Evolutionary conservation across 139 green algal genomes (phyloP), one percentile per base, ranked within the genome.

Genomic region (Pleodorina starrii): DNA sequence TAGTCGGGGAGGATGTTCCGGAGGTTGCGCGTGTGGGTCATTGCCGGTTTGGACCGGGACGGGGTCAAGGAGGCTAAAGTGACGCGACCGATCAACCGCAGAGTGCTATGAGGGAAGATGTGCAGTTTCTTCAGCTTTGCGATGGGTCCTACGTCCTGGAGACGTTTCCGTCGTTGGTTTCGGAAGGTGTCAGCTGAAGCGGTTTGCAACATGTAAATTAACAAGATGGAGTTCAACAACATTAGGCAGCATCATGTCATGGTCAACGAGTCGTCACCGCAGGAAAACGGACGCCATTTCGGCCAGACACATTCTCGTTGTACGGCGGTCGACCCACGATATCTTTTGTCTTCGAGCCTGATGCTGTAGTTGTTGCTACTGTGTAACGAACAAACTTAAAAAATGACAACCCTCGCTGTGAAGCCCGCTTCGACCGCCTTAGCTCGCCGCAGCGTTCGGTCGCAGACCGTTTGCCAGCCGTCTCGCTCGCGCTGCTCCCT

Each of bases 1-100:
- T 44, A 66, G 42, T 87, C 80, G 23, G 59, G 27, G 1, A 87
- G 40, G 11, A 4, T 38, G 60, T 87, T 87, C 36, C 38, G 60
- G 2, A 87, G 66, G 32, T 66, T 66, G 54, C 54, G 54, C 54
- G 54, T 2, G 25, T 66, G 54, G 25, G 54, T 32, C 54, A 66
- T 66, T 66, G 54, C 7, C n/a, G n/a, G n/a, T 66, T 12, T 66
- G 54, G 54, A 66, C 5, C 3, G n/a, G n/a, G n/a, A n/a, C n/a
- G n/a, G n/a, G n/a, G n/a, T n/a, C n/a, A n/a, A n/a, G n/a, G n/a
- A n/a, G n/a, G n/a, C n/a, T n/a, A n/a, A n/a, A n/a, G n/a, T n/a
- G n/a, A n/a, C n/a, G n/a, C n/a, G n/a, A n/a, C n/a, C n/a, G n/a
- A n/a, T n/a, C n/a, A n/a, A n/a, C n/a, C n/a, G n/a, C n/a, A n/a